Base-by-base conservation (phyloP, 345 rosid species). In the Cardamine chenopodiifolia region DNA sequence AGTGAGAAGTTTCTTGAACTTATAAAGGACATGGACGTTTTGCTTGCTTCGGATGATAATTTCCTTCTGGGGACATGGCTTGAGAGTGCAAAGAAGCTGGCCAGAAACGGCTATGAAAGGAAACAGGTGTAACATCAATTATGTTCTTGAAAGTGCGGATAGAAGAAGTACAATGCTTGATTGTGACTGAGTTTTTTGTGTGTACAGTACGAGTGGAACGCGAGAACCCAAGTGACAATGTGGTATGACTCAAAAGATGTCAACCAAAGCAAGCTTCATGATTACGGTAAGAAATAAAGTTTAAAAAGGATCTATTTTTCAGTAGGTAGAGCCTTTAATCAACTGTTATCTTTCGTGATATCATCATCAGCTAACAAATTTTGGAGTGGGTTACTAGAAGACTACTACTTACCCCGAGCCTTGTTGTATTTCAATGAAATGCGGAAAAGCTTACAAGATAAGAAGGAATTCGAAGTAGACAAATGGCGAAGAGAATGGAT, bases 211-310 rank as follows among this genome's bases (percentile, higher is more conserved):
- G 95, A 91, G 68, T 91, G 89, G 96, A 93, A 93, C 19, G 98
- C 98, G 0, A 87, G 97, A 79, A 88, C 97, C 1, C 98, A 89
- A 72, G 91, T 94, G 79, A 89, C 98, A 1, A 94, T 94, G 98
- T 94, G 98, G 98, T 94, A 78, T 54, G 90, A 94, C 80, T 87
- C 89, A 9, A 88, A 87, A 19, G 68, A 42, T 39, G 79, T 82
- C 22, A 78, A 69, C 48, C 97, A 94, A 83, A 94, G 98, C 91
- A 79, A 83, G 86, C 95, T 94, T 52, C 96, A 86, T 74, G 98
- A 94, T 75, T 91, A 94, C 20, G 98, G 98, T 90, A 87, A 79
- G 31, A 69, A 22, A 45, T 31, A 5, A 22, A 37, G 8, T 17
- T 28, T 0, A 10, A 15, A 22, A 20, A 2, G 1, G 17, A 14